Evolutionary conservation across 495 filamentous ascomycete species (phyloP).

Genomic region (Chaetomium tenue): DNA sequence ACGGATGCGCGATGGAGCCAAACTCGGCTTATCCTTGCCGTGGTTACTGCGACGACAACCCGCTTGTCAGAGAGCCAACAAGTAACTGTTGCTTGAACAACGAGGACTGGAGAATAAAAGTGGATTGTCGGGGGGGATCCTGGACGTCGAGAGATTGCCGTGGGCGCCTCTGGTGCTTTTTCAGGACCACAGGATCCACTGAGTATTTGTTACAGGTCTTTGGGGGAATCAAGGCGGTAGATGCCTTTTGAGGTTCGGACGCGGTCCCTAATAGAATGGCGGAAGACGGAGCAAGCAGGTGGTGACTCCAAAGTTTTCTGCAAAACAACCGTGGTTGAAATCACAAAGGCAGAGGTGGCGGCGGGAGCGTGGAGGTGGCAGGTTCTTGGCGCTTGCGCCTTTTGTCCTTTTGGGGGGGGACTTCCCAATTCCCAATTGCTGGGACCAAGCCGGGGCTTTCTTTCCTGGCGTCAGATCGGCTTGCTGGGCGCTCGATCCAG

Average conservation of each 20-base stretch:
- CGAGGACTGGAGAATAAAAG: slow-evolving; percentile 6
- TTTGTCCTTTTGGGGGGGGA: not conserved
- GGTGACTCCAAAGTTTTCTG: not conserved
- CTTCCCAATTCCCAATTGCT: not conserved
- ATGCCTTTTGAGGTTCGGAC: slow-evolving; percentile 1
- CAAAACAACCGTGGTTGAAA: not conserved
- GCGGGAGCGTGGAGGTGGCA: not conserved
- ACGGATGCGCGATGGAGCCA: slow-evolving; percentile 20
- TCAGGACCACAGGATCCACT: slow-evolving; percentile 11
- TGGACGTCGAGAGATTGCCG: slow-evolving; percentile 2
- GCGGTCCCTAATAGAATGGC: not conserved
- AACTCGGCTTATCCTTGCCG: slow-evolving; percentile 5
- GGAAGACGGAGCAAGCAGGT: not conserved
- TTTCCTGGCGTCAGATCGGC: slow-evolving; percentile 8
- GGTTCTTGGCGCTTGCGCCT: slow-evolving; percentile 5
- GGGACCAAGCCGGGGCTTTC: not conserved
- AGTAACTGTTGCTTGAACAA: not conserved
- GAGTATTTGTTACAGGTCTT: slow-evolving; percentile 16
- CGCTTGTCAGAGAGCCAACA: not conserved
- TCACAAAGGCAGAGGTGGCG: not conserved
- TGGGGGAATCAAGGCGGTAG: slow-evolving; percentile 9
- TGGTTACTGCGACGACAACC: not conserved
- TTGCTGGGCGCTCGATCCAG: not conserved
- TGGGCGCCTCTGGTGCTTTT: slow-evolving; percentile 8
- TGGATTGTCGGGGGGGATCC: slow-evolving; percentile 10